Base-by-base conservation (phyloP, 2,329 filamentous ascomycete genomes). In the Aspergillus unguis region DNA sequence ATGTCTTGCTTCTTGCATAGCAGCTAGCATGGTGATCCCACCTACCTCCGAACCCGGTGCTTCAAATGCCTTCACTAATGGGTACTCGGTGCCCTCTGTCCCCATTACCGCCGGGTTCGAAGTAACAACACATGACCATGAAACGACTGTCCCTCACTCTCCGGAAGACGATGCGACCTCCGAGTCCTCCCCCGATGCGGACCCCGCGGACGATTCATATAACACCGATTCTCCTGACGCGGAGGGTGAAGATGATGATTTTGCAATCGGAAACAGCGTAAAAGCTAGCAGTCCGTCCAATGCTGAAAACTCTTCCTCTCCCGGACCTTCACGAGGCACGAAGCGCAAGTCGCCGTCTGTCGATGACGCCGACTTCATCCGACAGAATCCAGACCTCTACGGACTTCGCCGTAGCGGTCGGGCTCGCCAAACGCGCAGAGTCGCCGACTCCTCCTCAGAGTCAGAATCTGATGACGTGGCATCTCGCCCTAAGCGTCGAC, bases 351-450 rank as follows among this genome's bases (percentile, higher is more conserved):
- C 75, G 73, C 79, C 60, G 71, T 79, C 67, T 69, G 72, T 82
- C 35, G 85, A 86, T 47, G 88, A 94, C 63, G 87, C 94, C 54
- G 86, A 91, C 43, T 92, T 85, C 67, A 96, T 97, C 63, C 82
- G 86, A 64, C 88, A 90, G 66, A 95, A 99, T 65, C 94, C 94
- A 41, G 91, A 96, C 74, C 79, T 99, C 6, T 99, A 97, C 76
- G 94, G 94, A 44, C 80, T 99, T 61, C 85, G 94, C 63, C 84
- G 94, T 76, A 99, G 94, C 77, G 92, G 80, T 68, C 82, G 84
- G 60, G 83, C 84, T 60, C 81, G 84, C 62, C 80, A 80, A 57
- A 78, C 78, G 55, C 82, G 83, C 63, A 82, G 82, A 62, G 75
- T 86, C 61, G 82, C 84, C 61, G 82, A 86, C 62, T 85, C 81